Evolutionary conservation across 2,329 filamentous ascomycete species (phyloP).

Genomic region (Boeremia exigua): DNA sequence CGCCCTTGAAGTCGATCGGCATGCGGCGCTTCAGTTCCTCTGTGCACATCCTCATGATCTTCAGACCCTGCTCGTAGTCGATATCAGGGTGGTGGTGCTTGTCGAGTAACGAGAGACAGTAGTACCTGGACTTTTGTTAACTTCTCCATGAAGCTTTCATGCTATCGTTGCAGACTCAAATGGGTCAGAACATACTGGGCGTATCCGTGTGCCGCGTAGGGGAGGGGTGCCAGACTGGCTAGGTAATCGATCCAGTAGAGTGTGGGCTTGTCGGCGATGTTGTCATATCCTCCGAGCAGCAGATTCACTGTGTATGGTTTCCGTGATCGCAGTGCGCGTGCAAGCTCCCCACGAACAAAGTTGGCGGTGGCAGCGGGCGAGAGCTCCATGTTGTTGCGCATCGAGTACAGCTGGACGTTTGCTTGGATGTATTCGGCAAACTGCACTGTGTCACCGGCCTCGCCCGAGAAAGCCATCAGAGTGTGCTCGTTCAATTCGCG

Average conservation of each 20-base stretch:
- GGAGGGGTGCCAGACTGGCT: conserved; percentile 83
- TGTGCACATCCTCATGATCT: conserved; percentile 91
- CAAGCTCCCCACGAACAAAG: conserved; percentile 94
- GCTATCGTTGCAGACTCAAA: neutral
- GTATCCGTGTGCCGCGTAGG: conserved; percentile 97
- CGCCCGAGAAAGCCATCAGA: conserved; percentile 92
- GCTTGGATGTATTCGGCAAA: conserved; percentile 99
- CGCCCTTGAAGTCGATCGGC: conserved; percentile 98
- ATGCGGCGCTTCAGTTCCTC: conserved; percentile 96
- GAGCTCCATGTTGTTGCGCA: conserved; percentile 95
- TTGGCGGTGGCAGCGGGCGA: conserved; percentile 86
- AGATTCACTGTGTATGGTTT: conserved; percentile 98
- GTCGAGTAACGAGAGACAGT: conserved; percentile 95
- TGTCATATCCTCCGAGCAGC: conserved; percentile 90
- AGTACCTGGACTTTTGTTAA: conserved; percentile 68
- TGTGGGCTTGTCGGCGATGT: conserved; percentile 86
- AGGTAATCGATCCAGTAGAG: conserved; percentile 98
- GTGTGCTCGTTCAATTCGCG: conserved; percentile 90
- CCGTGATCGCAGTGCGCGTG: conserved; percentile 85
- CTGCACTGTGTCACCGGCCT: conserved; percentile 98
- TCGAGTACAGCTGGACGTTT: conserved; percentile 96
- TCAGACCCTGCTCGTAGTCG: conserved; percentile 83
- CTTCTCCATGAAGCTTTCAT: neutral
- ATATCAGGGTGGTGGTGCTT: conserved; percentile 99
- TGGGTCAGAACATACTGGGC: conserved; percentile 72